Evolutionary conservation across 1,139 yeast species (phyloP).

Genomic region (Geotrichum phurueaensis): DNA sequence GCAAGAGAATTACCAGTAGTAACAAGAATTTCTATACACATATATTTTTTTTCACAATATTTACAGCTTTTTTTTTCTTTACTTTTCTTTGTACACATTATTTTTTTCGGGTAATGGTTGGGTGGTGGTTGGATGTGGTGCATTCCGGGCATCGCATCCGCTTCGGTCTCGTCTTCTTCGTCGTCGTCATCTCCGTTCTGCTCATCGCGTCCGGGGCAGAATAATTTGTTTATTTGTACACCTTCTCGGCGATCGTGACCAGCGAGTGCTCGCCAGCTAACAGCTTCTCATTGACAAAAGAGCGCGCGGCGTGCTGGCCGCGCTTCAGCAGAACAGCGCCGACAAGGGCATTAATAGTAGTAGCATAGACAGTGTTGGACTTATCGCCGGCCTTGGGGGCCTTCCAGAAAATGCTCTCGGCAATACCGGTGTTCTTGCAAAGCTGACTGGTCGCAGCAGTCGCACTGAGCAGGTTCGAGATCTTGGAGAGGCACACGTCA

Average conservation of each 20-base stretch:
- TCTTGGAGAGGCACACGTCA: conserved; percentile 37
- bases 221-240: conserved; percentile 10
- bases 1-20: neutral
- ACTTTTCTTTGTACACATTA: neutral
- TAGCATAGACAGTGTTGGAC: conserved; percentile 56
- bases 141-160: neutral
- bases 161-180: neutral
- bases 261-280: conserved; percentile 23
- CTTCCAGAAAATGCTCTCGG: conserved; percentile 63
- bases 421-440: conserved; percentile 30
- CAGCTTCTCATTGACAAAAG: conserved; percentile 32
- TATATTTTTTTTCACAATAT: neutral
- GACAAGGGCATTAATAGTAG: conserved; percentile 65
- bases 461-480: conserved; percentile 31
- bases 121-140: neutral
- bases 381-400: conserved; percentile 26
- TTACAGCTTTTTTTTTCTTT: conserved; percentile 2
- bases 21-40: neutral
- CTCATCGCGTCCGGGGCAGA: neutral
- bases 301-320: conserved; percentile 44
- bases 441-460: conserved; percentile 41
- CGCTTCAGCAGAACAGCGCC: conserved; percentile 73
- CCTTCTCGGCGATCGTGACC: conserved; percentile 12
- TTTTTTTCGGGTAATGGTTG: neutral
- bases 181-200: neutral